Evolutionary conservation across 805 yeast species (phyloP).

Genomic region (Candida gorgasii): DNA sequence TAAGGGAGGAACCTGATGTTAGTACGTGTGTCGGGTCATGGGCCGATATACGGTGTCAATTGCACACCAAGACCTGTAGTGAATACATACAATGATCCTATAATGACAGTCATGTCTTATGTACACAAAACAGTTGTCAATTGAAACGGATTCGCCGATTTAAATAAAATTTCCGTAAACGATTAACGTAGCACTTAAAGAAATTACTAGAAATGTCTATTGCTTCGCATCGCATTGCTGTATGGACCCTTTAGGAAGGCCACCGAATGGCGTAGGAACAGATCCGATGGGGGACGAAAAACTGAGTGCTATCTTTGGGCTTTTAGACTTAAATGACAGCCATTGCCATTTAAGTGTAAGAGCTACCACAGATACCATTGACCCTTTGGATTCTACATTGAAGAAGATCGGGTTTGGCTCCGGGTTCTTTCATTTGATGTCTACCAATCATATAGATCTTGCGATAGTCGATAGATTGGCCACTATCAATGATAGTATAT

Average conservation of each 20-base stretch:
- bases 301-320: too few relatives aligned
- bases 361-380: constrained; percentile 15
- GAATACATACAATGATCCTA: constrained; percentile 64
- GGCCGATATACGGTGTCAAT: too few relatives aligned
- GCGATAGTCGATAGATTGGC: constrained; percentile 22
- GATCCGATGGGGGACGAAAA: too few relatives aligned
- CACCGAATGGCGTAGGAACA: background rate
- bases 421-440: constrained; percentile 28
- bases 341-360: constrained; percentile 36
- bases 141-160: background rate
- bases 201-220: constrained; percentile 1
- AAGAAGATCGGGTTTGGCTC: background rate
- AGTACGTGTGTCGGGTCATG: constrained; percentile 12
- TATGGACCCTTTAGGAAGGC: constrained; percentile 1
- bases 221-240: constrained; percentile 4
- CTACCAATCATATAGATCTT: constrained; percentile 38
- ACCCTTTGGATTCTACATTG: constrained; percentile 13
- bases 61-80: background rate
- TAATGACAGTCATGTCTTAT: constrained; percentile 59
- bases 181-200: too few relatives aligned
- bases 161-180: too few relatives aligned
- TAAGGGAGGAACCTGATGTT: constrained; percentile 62
- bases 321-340: constrained; percentile 20
- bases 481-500: constrained; percentile 16
- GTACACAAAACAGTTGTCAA: too few relatives aligned